Evolutionary conservation across 2,329 filamentous ascomycete genomes (phyloP).

Genomic region (Ophiognomonia clavigignenti-juglandacearum): DNA sequence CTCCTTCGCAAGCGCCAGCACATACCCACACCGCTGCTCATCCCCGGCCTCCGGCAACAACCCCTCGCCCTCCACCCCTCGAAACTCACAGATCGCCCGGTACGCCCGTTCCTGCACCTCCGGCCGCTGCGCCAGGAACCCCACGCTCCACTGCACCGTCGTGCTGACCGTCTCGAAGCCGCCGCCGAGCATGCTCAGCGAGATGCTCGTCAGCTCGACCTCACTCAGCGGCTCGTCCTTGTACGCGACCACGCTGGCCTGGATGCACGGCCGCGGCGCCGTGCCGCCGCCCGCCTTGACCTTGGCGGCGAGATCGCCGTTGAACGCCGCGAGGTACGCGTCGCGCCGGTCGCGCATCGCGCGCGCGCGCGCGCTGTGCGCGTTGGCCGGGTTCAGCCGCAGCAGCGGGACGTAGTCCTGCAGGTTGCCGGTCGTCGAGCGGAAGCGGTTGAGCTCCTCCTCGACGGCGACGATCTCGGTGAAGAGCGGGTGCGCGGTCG

Average conservation of each 20-base stretch:
- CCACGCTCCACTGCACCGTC: slow-evolving; percentile 18
- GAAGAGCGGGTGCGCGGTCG: slow-evolving; percentile 15
- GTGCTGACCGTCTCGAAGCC: slow-evolving; percentile 14
- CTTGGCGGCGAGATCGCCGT: slow-evolving; percentile 10
- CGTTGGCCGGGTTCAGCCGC: slow-evolving; percentile 13
- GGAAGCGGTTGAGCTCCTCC: slow-evolving; percentile 18
- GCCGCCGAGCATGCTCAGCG: slow-evolving; percentile 47
- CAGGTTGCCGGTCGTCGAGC: slow-evolving; percentile 14
- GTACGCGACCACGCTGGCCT: slow-evolving; percentile 15
- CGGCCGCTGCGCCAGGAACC: slow-evolving; percentile 31
- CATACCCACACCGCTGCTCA: slow-evolving; percentile 60
- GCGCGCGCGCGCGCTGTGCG: slow-evolving; percentile 5
- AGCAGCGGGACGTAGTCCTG: slow-evolving; percentile 15
- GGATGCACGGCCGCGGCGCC: slow-evolving; percentile 16
- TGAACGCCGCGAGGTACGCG: slow-evolving; percentile 9
- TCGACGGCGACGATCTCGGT: slow-evolving; percentile 17
- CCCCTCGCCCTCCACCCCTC: slow-evolving; percentile 34
- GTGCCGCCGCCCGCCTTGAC: slow-evolving; percentile 7
- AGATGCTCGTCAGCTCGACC: slow-evolving; percentile 35
- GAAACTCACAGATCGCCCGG: slow-evolving; percentile 46
- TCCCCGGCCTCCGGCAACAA: slow-evolving; percentile 55
- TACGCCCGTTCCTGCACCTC: slow-evolving; percentile 53
- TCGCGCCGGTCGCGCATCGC: slow-evolving; percentile 14
- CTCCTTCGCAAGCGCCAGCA: slow-evolving; percentile 61
- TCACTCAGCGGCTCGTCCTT: slow-evolving; percentile 13